Base-by-base conservation (phyloP, 352 stramenopile genomes). In the Globisporangium ultimum region DNA sequence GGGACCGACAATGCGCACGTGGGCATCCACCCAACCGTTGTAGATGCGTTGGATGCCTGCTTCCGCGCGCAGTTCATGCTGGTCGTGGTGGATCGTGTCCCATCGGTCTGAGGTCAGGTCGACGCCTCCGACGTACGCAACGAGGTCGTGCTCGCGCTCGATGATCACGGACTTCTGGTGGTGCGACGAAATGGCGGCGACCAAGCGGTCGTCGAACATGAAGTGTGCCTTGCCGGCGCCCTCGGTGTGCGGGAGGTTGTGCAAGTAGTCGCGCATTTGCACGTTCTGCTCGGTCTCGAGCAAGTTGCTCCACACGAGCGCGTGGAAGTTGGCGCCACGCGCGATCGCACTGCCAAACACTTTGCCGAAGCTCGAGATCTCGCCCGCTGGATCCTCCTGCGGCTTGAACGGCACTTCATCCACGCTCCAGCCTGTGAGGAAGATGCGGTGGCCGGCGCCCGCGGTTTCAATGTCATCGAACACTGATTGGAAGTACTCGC, bases 221-320 rank as follows among this genome's bases (percentile, higher is more conserved):
- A 73, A 62, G 36, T 54, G 46, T 3, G 58, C 70, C 12, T 61
- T 61, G 32, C 72, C 76, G 7, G 67, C 45, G 0, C 48, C 28
- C 12, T 60, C 66, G 0, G 40, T 20, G 7, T 66, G 41, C 34
- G 54, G 55, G 46, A 78, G 38, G 41, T 69, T 49, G 57, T 89
- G 87, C 53, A 86, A 64, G 18, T 70, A 59, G 51, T 87, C 71
- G n/a, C 74, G 77, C 46, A 87, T 70, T 34, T 73, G 64, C 41
- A 84, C 60, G 51, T 88, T 89, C 54, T 85, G 75, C 0, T 69
- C 61, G 0, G 68, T 66, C 21, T 90, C 76, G 10, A 81, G 71
- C 18, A 87, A 48, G 46, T 90, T 92, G 40, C 70, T 73, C 80
- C 80, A 90, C 13, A 81, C 68, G 40, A 90, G 70, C 54, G 80